Percentiles rank a stretch among this genome's conserved stretches.
Conservation (phyloP, 345 rosid species). For the Melaleuca quinquenervia region DNA sequence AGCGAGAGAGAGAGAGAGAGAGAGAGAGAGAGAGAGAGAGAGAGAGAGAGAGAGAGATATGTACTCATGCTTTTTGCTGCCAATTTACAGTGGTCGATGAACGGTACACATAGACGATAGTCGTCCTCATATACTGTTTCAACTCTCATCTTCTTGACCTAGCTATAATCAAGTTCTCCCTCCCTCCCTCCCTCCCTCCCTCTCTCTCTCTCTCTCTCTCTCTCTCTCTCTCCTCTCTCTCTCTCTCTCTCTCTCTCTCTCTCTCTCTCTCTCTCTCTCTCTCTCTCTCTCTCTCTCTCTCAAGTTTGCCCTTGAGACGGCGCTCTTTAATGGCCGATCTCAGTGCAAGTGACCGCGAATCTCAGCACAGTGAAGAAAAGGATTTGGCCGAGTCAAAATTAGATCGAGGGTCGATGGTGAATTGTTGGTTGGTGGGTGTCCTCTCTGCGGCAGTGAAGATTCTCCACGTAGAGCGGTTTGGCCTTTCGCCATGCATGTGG, state of each 20-base stretch:
- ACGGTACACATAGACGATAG: neutral
- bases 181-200: neutral
- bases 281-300: neutral
- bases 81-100: neutral
- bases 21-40: neutral
- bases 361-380: neutral
- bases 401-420: neutral
- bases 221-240: neutral
- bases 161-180: neutral
- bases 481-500: neutral
- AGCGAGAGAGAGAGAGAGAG: neutral
- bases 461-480: conserved; percentile 9
- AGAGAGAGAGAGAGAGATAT: neutral
- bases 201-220: neutral
- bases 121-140: neutral
- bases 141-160: neutral
- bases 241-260: neutral
- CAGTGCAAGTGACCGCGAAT: neutral
- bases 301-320: neutral
- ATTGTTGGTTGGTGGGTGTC: neutral
- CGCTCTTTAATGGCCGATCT: neutral
- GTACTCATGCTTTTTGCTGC: neutral
- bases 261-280: too few relatives aligned
- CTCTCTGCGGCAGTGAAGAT: neutral
- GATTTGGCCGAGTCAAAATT: neutral